Base-by-base conservation (phyloP, 2,329 filamentous ascomycete species). In the Talaromyces rugulosus region DNA sequence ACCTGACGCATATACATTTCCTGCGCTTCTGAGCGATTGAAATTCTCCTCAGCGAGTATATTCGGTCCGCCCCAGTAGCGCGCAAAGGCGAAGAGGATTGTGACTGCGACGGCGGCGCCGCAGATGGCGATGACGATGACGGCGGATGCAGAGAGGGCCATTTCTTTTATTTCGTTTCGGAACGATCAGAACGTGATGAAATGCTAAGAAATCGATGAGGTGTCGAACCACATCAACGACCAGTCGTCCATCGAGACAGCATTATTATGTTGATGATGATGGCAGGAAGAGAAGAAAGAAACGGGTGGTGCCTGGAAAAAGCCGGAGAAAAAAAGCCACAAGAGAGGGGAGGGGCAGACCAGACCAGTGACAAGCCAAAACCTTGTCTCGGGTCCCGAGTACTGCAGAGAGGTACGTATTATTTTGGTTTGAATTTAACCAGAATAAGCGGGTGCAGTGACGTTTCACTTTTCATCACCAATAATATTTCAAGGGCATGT, bases 91-190 rank as follows among this genome's bases (percentile, higher is more conserved):
- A 58, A 62, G n/a, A 64, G 44, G 27, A 62, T 57, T 34, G 63
- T 59, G 23, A 64, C 63, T 2, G 31, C 54, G 8, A 62, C 4
- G 0, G 30, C 57, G 30, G 63, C 50, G 28, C 53, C 63, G 47
- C 14, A 52, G 18, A 64, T 56, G 57, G 61, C 60, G 57, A 64
- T 64, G 47, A 60, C 60, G 47, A 64, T 64, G 57, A 64, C 60
- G 14, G 52, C 63, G 12, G 63, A 60, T 12, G 57, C 47, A 14
- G 60, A 60, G 30, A 64, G 44, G 36, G 56, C 12, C 60, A 62
- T 64, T 33, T 36, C 52, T 14, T 55, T 27, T 33, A 8, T 36
- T 27, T 47, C 18, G 27, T 42, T 31, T 57, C 11, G 2, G 7
- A 5, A n/a, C 5, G 3, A 42, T 42, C 40, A 12, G n/a, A 23